These are phyloP conservation scores for Ascocoryne sarcoides DNA, from an alignment of 2,329 filamentous ascomycete genomes.

Conservation along the genomic window DNA sequence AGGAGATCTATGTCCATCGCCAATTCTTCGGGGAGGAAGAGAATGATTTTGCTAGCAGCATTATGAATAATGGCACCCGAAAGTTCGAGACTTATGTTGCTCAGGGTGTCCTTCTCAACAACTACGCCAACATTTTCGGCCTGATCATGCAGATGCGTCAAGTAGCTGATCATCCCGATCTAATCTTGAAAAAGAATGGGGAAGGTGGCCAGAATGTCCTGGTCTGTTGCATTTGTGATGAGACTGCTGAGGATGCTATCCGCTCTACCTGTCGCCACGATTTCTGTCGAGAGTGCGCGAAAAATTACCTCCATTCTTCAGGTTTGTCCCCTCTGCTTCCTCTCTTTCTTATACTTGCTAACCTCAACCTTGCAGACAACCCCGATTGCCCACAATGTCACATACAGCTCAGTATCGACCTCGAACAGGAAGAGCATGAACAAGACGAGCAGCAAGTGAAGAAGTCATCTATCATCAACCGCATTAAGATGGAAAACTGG, in stretches of 20 bases:
- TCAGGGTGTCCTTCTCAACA: constrained; percentile 88
- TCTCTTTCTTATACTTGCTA: background rate
- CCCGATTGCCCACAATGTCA: constrained; percentile 85
- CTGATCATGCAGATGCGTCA: constrained; percentile 99
- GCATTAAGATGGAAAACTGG: constrained; percentile 98
- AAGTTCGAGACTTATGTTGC: constrained; percentile 95
- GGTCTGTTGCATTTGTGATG: constrained; percentile 92
- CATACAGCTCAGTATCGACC: constrained; percentile 79
- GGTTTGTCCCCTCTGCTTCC: constrained; percentile 39
- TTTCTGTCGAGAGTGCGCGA: constrained; percentile 75
- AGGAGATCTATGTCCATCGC: constrained; percentile 83
- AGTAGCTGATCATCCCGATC: constrained; percentile 89
- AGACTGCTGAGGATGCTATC: constrained; percentile 89
- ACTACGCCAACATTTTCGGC: constrained; percentile 98
- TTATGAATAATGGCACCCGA: constrained; percentile 85
- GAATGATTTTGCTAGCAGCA: constrained; percentile 87
- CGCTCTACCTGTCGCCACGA: constrained; percentile 89
- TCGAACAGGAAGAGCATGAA: constrained; percentile 91
- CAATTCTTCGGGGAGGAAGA: constrained; percentile 97
- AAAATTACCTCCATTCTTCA: constrained; percentile 71
- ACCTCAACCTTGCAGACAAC: constrained; percentile 33
- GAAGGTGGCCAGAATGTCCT: constrained; percentile 84
- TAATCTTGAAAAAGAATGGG: constrained; percentile 81
- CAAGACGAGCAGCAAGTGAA: constrained; percentile 81
- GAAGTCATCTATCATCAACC: constrained; percentile 96